phyloP scores from a whole-genome alignment of 306 rosid species.

The Cicer pinnatifidum region DNA sequence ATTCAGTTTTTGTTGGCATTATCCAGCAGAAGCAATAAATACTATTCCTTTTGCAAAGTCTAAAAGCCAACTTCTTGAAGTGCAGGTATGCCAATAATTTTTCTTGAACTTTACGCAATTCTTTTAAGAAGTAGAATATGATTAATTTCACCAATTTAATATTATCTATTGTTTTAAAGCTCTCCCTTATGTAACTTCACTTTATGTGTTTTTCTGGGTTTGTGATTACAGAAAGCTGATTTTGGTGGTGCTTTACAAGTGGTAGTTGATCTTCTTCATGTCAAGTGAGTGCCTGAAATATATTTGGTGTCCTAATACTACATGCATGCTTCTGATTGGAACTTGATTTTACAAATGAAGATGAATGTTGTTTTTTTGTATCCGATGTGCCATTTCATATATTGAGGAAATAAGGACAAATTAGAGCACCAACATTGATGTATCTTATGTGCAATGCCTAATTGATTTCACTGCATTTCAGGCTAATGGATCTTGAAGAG shows the following conservation, averaged over 20 bases:
- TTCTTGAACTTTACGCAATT: no score
- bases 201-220: slow-evolving; percentile 16
- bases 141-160: not conserved
- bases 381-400: slow-evolving; percentile 19
- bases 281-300: slow-evolving; percentile 56
- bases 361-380: slow-evolving; percentile 14
- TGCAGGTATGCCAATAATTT: no score
- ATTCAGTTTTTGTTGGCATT: no score
- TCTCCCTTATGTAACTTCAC: not conserved
- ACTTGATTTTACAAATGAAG: slow-evolving; percentile 34
- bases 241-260: slow-evolving; percentile 88
- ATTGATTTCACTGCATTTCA: slow-evolving; percentile 49
- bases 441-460: slow-evolving; percentile 16
- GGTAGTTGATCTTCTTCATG: slow-evolving; percentile 89
- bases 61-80: no score
- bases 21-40: no score
- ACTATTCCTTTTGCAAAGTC: no score
- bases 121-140: no score
- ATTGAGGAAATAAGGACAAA: slow-evolving; percentile 1
- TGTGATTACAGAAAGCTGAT: slow-evolving; percentile 77
- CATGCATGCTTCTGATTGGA: slow-evolving; percentile 38
- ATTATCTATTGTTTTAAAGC: not conserved
- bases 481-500: slow-evolving; percentile 80
- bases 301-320: slow-evolving; percentile 1
- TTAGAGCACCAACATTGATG: slow-evolving; percentile 23